Evolutionary conservation across 192 early-diverging fungal genomes (phyloP).

Genomic region (Pilaira anomala): DNA sequence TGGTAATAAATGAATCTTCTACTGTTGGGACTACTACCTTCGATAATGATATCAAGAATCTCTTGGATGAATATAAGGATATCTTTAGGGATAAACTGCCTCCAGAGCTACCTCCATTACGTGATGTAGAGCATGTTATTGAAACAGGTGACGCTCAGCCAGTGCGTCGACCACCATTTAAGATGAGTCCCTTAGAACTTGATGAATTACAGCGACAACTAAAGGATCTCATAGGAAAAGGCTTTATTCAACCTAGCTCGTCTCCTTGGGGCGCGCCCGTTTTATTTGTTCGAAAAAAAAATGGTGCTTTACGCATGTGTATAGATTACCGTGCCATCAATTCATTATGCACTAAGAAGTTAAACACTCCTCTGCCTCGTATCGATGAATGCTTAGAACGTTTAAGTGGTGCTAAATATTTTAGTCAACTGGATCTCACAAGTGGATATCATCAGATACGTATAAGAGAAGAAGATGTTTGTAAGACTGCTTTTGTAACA

Average conservation of each 20-base stretch:
- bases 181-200: constrained; percentile 21
- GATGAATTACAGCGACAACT: constrained; percentile 32
- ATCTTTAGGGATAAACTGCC: neutral
- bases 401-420: constrained; percentile 30
- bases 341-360: constrained; percentile 51
- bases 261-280: too few species aligned
- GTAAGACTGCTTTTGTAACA: constrained; percentile 38
- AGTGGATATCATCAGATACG: constrained; percentile 45
- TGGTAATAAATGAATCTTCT: neutral
- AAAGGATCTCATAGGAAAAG: constrained; percentile 18
- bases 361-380: constrained; percentile 45
- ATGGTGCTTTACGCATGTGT: constrained; percentile 46
- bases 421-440: constrained; percentile 44
- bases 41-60: too few species aligned
- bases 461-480: constrained; percentile 30
- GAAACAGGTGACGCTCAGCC: constrained; percentile 6
- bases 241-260: constrained; percentile 35
- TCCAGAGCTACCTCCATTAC: neutral
- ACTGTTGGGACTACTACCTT: neutral
- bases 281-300: constrained; percentile 54
- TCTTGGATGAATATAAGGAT: neutral
- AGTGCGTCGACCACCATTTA: neutral
- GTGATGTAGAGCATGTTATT: constrained; percentile 12
- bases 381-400: constrained; percentile 46
- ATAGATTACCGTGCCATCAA: constrained; percentile 51